Base-by-base conservation (phyloP, 2,329 filamentous ascomycete species). In the Zasmidium cellare region DNA sequence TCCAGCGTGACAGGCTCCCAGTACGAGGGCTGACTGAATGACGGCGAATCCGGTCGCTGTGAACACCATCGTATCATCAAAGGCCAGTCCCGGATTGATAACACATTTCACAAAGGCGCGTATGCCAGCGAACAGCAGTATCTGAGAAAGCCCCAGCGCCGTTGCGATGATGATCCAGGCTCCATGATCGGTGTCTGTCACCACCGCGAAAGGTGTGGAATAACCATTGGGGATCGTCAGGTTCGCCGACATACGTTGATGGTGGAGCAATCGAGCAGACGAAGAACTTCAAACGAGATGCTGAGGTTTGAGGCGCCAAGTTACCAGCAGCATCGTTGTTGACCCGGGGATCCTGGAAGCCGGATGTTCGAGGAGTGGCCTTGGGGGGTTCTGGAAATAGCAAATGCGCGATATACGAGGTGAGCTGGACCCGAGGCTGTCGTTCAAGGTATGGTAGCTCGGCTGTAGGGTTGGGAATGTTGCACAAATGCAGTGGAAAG, bases 101-200 rank as follows among this genome's bases (percentile, higher is more conserved):
- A 49, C 46, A 3, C 28, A 28, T 14, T 48, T 55, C 22, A 63
- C 51, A 51, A 57, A 59, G 0, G 57, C n/a, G 18, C 61, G 53
- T 12, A 57, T 59, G 7, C 54, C 45, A 1, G 57, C 49, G 20
- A 56, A 55, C 18, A 60, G 19, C 18, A 57, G 25, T 12, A 55
- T 52, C 28, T 60, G 28, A 2, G 52, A 52, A 31, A 62, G 16
- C 3, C 59, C 59, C 19, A 62, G 18, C 9, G 61, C 57, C 12
- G 56, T 46, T n/a, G 54, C 49, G 12, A 64, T 56, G n/a, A 64
- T 49, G 20, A 64, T 62, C 54, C 61, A 59, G 38, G 59, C 61
- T 14, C 31, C 18, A 31, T 62, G 61, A 23, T 64, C 61, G 25
- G 51, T 48, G 22, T 58, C 44, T 20, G 49, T 57, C 18, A 56